These are phyloP conservation scores for Hypoxylon perforatum DNA, from an alignment of 495 filamentous ascomycete species.

Conservation along the genomic window DNA sequence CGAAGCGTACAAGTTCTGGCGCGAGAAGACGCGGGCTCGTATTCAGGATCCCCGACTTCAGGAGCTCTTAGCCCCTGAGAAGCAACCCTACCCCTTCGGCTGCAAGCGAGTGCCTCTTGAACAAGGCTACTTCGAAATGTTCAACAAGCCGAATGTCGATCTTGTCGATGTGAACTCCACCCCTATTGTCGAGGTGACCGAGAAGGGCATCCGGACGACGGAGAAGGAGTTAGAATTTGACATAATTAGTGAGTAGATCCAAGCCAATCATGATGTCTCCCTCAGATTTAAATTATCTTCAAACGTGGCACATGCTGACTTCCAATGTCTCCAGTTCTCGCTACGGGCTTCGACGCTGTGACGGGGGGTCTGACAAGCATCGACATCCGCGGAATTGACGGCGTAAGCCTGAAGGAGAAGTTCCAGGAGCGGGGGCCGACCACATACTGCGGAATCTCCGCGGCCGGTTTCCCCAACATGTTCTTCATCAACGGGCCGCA, in stretches of 20 bases:
- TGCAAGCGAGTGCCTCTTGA: conserved; percentile 67
- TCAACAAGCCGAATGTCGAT: conserved; percentile 65
- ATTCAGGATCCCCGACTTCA: conserved; percentile 60
- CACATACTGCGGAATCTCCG: conserved; percentile 62
- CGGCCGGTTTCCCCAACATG: conserved; percentile 64
- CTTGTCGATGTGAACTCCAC: conserved; percentile 63
- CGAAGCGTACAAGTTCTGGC: conserved; percentile 68
- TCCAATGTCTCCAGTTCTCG: conserved; percentile 49
- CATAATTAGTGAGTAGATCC: conserved; percentile 60
- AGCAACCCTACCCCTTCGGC: conserved; percentile 65
- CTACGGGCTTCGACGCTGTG: conserved; percentile 66
- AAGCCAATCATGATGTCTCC: conserved; percentile 60
- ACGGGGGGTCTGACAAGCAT: conserved; percentile 62
- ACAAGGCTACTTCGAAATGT: conserved; percentile 66
- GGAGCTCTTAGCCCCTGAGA: conserved; percentile 66
- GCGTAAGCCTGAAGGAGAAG: conserved; percentile 54
- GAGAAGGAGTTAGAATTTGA: conserved; percentile 57
- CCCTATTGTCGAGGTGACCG: conserved; percentile 59
- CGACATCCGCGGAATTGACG: conserved; percentile 55
- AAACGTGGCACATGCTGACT: background rate
- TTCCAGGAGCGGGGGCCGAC: conserved; percentile 58
- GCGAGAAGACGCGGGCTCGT: conserved; percentile 59
- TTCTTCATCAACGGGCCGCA: conserved; percentile 61
- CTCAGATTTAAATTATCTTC: too few relatives aligned
- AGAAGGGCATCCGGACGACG: conserved; percentile 56